Conservation (phyloP, 2,329 filamentous ascomycete genomes). For the Epichloe hybrida region DNA sequence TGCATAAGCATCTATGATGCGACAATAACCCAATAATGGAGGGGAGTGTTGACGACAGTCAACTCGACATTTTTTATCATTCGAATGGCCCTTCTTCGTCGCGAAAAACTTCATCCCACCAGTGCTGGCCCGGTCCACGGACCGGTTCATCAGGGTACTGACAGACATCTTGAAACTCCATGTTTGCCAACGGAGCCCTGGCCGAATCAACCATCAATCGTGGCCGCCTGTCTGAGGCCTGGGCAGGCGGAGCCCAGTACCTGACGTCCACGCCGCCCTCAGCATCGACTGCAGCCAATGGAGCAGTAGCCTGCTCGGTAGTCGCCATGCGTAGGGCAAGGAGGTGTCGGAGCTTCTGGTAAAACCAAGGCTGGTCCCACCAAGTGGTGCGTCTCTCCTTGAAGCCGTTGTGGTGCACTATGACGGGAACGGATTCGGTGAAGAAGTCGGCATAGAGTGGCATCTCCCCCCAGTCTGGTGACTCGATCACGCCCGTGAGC, state of each 20-base stretch:
- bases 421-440: constrained; percentile 10
- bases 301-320: neutral
- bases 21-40: too few species aligned
- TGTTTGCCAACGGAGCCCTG: neutral
- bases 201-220: neutral
- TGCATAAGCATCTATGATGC: too few species aligned
- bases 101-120: neutral
- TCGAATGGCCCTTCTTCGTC: neutral
- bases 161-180: neutral
- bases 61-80: neutral
- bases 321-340: constrained; percentile 1
- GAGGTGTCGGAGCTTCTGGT: constrained; percentile 9
- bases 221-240: neutral
- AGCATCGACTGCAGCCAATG: neutral
- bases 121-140: neutral
- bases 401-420: constrained; percentile 14
- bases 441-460: constrained; percentile 10
- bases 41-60: neutral
- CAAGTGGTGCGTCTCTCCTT: constrained; percentile 11
- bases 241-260: constrained; percentile 1
- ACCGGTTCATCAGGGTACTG: neutral
- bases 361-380: constrained; percentile 15
- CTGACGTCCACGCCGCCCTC: neutral
- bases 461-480: constrained; percentile 10
- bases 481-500: constrained; percentile 1